Evolutionary conservation across 805 yeast genomes (phyloP).

Genomic region (Zygoascus bituminiphila): DNA sequence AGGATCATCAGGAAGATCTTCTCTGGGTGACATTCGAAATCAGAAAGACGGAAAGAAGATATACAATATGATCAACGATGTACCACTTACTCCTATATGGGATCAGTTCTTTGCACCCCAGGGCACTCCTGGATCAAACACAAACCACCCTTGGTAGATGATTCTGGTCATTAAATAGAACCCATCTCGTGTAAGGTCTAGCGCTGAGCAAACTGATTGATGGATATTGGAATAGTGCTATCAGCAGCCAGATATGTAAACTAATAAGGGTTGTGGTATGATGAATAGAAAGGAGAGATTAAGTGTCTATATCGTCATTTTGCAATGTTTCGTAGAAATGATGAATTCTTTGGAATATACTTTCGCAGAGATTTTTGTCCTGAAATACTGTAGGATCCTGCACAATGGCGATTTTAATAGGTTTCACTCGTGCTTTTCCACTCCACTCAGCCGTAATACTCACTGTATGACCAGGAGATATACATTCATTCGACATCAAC

Average conservation of each 20-base stretch:
- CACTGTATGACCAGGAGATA: constrained; percentile 1
- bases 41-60: constrained; percentile 17
- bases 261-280: no score
- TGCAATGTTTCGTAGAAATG: constrained; percentile 1
- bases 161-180: neutral
- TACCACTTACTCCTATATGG: constrained; percentile 29
- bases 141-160: neutral
- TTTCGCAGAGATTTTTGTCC: neutral
- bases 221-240: no score
- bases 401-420: neutral
- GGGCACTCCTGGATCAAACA: neutral
- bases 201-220: no score
- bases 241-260: no score
- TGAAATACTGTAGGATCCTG: constrained; percentile 1
- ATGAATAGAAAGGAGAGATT: no score
- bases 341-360: neutral
- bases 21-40: neutral
- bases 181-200: neutral
- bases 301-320: neutral
- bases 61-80: constrained; percentile 27
- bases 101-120: constrained; percentile 24
- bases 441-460: constrained; percentile 4
- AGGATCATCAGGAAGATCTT: neutral
- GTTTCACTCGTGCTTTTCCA: neutral
- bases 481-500: neutral